Base-by-base conservation (phyloP, 208 protist genomes). In the Leishmania arabica region DNA sequence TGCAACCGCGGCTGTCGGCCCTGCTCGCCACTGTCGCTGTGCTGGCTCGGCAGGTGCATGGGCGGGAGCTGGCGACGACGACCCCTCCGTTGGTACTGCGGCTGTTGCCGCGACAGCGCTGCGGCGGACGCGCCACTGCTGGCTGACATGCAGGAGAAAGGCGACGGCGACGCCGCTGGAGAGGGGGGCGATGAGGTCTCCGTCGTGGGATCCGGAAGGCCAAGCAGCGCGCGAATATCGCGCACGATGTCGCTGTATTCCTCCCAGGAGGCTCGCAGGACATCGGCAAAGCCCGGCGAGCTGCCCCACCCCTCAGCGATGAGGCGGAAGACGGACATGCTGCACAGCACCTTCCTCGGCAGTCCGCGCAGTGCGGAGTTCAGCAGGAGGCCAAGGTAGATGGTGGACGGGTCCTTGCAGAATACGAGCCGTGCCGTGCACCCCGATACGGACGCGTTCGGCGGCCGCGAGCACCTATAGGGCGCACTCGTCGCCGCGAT, bases 271-370 rank as follows among this genome's bases (percentile, higher is more conserved):
- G 78, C 81, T 68, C 84, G 84, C 64, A 97, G 49, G 45, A 97
- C 82, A 8, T 92, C 86, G 0, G 70, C 69, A 65, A 97, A 86
- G 9, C 85, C 87, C 2, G 87, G 84, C 15, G 86, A 86, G 68
- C 85, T 86, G 34, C 88, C 91, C 94, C 94, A 97, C 34, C 91
- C 91, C 47, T 96, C 83, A 19, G 92, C 92, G 71, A 95, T 83
- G 2, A 93, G 49, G 34, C 87, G 87, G 68, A 95, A 83, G 42
- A 94, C 87, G 1, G 86, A 83, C 78, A 90, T 87, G 42, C 87
- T 83, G 77, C 82, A 86, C 42, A 89, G 58, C 71, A 92, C 80
- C 77, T 89, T 93, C 24, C 81, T 83, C 27, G 86, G 79, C 60
- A 88, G 83, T 37, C 83, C 75, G 9, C 69, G 69, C 68, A 93